Evolutionary conservation across 257 asterid species (phyloP).

Genomic region (Solanum peruvianum): DNA sequence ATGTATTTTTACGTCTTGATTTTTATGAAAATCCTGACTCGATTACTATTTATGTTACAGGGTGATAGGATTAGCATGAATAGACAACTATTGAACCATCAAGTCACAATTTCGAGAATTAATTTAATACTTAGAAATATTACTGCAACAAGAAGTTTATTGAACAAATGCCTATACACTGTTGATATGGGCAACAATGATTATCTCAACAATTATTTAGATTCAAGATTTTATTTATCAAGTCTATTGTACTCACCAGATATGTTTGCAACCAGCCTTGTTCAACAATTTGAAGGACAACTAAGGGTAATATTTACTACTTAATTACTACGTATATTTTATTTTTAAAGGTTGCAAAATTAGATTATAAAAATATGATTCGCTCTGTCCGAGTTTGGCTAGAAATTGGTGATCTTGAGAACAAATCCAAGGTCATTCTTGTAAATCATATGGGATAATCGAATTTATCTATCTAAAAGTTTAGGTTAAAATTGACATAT

Average conservation of each 20-base stretch:
- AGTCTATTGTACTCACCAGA: conserved; percentile 12
- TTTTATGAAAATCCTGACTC: neutral
- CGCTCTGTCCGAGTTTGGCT: too few species aligned
- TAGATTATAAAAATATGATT: neutral
- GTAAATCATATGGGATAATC: too few species aligned
- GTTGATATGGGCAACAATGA: conserved; percentile 37
- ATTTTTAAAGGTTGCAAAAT: neutral
- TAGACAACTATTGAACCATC: conserved; percentile 10
- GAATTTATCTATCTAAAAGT: neutral
- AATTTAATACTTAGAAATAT: conserved; percentile 3
- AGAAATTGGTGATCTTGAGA: too few species aligned
- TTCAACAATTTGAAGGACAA: neutral
- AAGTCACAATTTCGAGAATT: neutral
- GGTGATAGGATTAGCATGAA: conserved; percentile 25
- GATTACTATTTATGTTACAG: neutral
- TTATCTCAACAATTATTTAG: conserved; percentile 34
- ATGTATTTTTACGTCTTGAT: too few species aligned
- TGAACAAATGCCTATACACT: conserved; percentile 25
- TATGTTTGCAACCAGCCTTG: conserved; percentile 9
- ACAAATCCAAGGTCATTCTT: neutral
- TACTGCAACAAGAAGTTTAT: conserved; percentile 8
- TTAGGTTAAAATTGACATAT: neutral
- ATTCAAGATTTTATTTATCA: conserved; percentile 12
- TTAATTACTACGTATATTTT: neutral
- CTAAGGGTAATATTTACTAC: neutral